These are phyloP conservation scores for Plasmopara viticola DNA, from an alignment of 352 stramenopile genomes.

Conservation along the genomic window DNA sequence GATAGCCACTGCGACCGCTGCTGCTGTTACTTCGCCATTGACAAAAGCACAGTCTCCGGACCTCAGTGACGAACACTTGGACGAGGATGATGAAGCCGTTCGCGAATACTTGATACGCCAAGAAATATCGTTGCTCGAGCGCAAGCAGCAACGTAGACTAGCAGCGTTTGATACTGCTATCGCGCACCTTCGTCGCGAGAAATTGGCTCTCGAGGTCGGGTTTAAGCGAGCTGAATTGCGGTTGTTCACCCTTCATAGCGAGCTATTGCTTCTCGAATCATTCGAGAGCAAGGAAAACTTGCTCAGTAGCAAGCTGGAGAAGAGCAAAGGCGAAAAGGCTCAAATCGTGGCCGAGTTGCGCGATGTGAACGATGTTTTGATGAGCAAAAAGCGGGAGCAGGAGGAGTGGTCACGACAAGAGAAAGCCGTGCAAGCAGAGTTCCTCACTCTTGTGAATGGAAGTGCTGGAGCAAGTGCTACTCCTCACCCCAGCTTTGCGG, in stretches of 20 bases:
- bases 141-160: slow-evolving; percentile 61
- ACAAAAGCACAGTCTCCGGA: neutral
- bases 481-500: slow-evolving; percentile 55
- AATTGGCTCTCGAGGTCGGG: slow-evolving; percentile 76
- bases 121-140: slow-evolving; percentile 61
- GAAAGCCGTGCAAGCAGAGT: slow-evolving; percentile 59
- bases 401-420: slow-evolving; percentile 71
- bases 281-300: slow-evolving; percentile 89
- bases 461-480: slow-evolving; percentile 26
- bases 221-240: slow-evolving; percentile 88
- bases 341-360: slow-evolving; percentile 74
- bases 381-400: slow-evolving; percentile 69
- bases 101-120: slow-evolving; percentile 48
- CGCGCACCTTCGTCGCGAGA: slow-evolving; percentile 84
- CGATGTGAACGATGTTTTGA: slow-evolving; percentile 70
- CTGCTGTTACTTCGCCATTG: neutral
- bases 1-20: slow-evolving; percentile 1
- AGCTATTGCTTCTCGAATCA: slow-evolving; percentile 85
- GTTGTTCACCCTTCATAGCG: slow-evolving; percentile 79
- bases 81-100: slow-evolving; percentile 42
- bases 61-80: slow-evolving; percentile 20
- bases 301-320: slow-evolving; percentile 82
- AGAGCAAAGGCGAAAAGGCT: slow-evolving; percentile 78
- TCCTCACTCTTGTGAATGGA: slow-evolving; percentile 64
- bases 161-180: slow-evolving; percentile 82